Base-by-base conservation (phyloP, 352 stramenopile genomes). In the Phytopythium cucurbitacearum region DNA sequence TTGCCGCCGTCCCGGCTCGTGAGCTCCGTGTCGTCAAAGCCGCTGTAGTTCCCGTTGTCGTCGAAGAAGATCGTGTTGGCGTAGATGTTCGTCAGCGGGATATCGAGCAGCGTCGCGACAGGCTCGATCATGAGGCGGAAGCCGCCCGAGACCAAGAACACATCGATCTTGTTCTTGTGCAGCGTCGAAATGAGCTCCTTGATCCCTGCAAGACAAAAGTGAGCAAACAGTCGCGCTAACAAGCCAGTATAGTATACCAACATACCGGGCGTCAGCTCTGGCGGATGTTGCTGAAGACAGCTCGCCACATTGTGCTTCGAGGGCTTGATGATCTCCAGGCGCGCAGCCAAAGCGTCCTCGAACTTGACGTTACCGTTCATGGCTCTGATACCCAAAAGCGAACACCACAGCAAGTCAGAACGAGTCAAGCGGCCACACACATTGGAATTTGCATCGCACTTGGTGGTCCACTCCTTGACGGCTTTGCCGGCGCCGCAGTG, bases 71-170 rank as follows among this genome's bases (percentile, higher is more conserved):
- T 94, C 11, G 91, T 98, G 80, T 99, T 99, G 49, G 97, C 97
- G 71, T 98, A 98, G 59, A 99, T 98, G 64, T 97, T 96, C 40
- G 74, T 73, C 74, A 87, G 57, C 56, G 89, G 73, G 65, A 97
- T 77, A 49, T 68, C 67, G 63, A 98, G 64, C 48, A 83, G 56
- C 59, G 94, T 71, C 13, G 96, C 96, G 0, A 99, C 83, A 0
- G 97, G 97, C 60, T 98, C 89, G 72, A 99, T 99, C 97, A 99
- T 99, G 55, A 98, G 73, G 2, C 96, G 87, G 57, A 99, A 99
- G 53, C 97, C 97, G 41, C 97, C 97, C 6, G 90, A 98, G n/a
- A 99, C 96, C 16, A 99, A 75, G 79, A 98, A 99, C 15, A 99
- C 95, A 49, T 94, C 76, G 13, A 97, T 92, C 35, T 84, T 83